Percentiles rank a stretch among this genome's conserved stretches.
Conservation (phyloP, 2,329 filamentous ascomycete species). For the Neofusicoccum parvum region DNA sequence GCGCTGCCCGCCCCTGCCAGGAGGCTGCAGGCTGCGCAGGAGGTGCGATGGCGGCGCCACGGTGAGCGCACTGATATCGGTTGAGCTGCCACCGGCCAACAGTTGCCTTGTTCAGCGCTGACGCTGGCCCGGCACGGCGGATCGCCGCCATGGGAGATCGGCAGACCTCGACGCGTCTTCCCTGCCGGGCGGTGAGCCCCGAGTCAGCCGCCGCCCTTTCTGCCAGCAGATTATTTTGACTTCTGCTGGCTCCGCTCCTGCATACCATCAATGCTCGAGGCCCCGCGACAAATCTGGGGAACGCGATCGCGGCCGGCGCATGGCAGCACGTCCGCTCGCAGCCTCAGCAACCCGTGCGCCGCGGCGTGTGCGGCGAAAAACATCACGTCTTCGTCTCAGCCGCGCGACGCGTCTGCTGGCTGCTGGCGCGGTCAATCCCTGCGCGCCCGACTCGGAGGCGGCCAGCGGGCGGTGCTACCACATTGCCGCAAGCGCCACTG, state of each 20-base stretch:
- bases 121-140: conserved; percentile 3
- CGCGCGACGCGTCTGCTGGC: conserved; percentile 6
- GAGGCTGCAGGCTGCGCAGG: neutral
- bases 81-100: conserved; percentile 14
- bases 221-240: conserved; percentile 21
- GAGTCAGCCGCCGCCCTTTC: conserved; percentile 10
- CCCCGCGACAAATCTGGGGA: conserved; percentile 9
- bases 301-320: conserved; percentile 2
- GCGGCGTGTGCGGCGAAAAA: neutral
- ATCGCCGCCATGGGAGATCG: conserved; percentile 19
- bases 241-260: conserved; percentile 10
- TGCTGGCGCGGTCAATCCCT: conserved; percentile 9
- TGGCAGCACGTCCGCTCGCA: conserved; percentile 4
- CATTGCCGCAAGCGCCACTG: conserved; percentile 19
- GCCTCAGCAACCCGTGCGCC: neutral
- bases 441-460: conserved; percentile 2
- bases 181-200: conserved; percentile 7
- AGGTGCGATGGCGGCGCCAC: conserved; percentile 8
- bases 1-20: neutral
- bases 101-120: conserved; percentile 9
- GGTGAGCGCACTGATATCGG: conserved; percentile 1
- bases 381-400: neutral
- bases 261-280: neutral
- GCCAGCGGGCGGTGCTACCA: conserved; percentile 19
- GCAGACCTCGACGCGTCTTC: conserved; percentile 8